Percentiles rank a stretch among this genome's conserved stretches.
These are phyloP conservation scores for Zhuliangozyma blackwelliae DNA, from an alignment of 1,139 yeast genomes.

Conservation along the genomic window DNA sequence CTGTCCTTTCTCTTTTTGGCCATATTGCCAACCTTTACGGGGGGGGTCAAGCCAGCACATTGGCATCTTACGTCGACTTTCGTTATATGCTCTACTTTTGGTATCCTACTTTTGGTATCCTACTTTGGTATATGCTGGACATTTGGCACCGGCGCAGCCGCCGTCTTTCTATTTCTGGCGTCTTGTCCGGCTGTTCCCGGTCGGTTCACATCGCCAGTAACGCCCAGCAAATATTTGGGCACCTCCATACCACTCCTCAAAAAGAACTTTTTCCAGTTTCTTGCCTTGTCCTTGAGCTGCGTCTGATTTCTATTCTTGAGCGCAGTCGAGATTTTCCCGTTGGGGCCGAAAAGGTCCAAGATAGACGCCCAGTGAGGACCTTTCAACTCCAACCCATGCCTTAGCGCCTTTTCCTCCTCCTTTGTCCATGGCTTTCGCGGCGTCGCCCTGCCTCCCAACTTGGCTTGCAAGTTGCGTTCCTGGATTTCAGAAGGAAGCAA, in stretches of 20 bases:
- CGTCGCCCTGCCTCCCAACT: constrained; percentile 21
- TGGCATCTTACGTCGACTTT: no score
- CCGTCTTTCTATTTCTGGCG: constrained; percentile 32
- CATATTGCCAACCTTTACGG: no score
- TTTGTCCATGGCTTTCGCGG: constrained; percentile 77
- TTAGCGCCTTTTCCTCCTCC: constrained; percentile 82
- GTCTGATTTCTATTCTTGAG: constrained; percentile 85
- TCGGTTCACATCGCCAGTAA: constrained; percentile 80
- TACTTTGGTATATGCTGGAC: constrained; percentile 6
- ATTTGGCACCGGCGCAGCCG: constrained; percentile 39
- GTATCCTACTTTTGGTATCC: no score
- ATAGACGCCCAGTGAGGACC: constrained; percentile 96
- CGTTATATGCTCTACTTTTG: no score
- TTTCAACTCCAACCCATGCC: constrained; percentile 73
- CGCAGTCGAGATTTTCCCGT: constrained; percentile 80
- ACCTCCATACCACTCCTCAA: constrained; percentile 66
- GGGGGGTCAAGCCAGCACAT: no score
- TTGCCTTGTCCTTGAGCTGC: constrained; percentile 90
- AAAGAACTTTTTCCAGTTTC: constrained; percentile 89
- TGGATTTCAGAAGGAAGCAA: constrained; percentile 46
- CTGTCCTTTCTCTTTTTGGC: no score
- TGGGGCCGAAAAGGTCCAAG: constrained; percentile 83
- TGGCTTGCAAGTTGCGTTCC: constrained; percentile 15
- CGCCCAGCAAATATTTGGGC: constrained; percentile 74
- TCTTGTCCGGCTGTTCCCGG: constrained; percentile 31